Conservation (phyloP, 805 yeast genomes). For the Yarrowia sp. region DNA sequence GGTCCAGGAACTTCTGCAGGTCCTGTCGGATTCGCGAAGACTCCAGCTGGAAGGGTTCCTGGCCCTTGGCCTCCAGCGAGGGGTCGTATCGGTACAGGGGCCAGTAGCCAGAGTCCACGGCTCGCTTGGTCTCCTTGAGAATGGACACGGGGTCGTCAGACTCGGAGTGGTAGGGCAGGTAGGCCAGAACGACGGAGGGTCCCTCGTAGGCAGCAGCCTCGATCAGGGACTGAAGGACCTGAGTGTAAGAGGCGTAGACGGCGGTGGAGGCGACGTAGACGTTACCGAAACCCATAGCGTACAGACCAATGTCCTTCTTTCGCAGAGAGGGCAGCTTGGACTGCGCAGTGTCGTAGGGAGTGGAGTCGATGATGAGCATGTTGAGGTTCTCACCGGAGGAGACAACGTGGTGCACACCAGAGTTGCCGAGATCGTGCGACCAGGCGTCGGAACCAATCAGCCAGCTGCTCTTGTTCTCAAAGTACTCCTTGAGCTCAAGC, state of each 20-base stretch:
- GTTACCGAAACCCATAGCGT: slow-evolving; percentile 91
- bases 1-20: slow-evolving; percentile 78
- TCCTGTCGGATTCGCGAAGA: slow-evolving; percentile 81
- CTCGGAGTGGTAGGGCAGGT: slow-evolving; percentile 76
- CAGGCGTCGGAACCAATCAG: slow-evolving; percentile 93
- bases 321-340: slow-evolving; percentile 51
- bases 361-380: slow-evolving; percentile 85
- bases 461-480: slow-evolving; percentile 69
- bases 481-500: slow-evolving; percentile 53
- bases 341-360: slow-evolving; percentile 61
- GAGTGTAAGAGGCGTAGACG: slow-evolving; percentile 91
- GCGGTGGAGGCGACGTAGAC: slow-evolving; percentile 95
- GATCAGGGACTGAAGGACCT: slow-evolving; percentile 81
- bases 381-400: slow-evolving; percentile 79
- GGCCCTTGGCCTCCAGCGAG: slow-evolving; percentile 55
- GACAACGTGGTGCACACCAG: slow-evolving; percentile 87
- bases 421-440: slow-evolving; percentile 90
- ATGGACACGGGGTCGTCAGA: slow-evolving; percentile 69
- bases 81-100: slow-evolving; percentile 92
- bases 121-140: slow-evolving; percentile 82
- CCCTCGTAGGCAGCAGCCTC: slow-evolving; percentile 92
- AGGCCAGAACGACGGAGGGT: slow-evolving; percentile 90
- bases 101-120: slow-evolving; percentile 96
- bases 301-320: slow-evolving; percentile 91
- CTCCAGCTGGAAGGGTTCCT: slow-evolving; percentile 76